Percentiles rank a stretch among this genome's conserved stretches.
phyloP scores from a whole-genome alignment of 306 rosid genomes.

The Argentina anserina region DNA sequence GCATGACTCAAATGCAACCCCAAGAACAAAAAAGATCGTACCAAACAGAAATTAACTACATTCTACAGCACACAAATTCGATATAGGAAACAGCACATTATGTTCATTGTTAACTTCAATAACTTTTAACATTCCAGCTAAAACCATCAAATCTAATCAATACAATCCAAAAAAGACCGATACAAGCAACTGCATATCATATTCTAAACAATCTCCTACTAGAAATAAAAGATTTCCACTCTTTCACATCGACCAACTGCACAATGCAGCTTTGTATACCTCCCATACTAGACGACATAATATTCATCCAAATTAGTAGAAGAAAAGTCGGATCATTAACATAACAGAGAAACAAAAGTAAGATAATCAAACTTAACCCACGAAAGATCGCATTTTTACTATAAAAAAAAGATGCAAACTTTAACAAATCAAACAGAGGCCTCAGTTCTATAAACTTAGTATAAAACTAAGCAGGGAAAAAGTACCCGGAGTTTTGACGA shows the following conservation, averaged over 20 bases:
- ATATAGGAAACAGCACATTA: neutral
- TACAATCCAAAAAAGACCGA: neutral
- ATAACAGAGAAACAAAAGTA: neutral
- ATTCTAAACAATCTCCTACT: neutral
- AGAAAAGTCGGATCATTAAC: neutral
- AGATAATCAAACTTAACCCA: neutral
- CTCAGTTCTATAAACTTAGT: neutral
- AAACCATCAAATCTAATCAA: neutral
- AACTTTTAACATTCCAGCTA: neutral
- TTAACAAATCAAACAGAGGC: neutral
- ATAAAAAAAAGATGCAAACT: neutral
- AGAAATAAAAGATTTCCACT: neutral
- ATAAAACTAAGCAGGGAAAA: neutral
- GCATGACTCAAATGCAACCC: neutral
- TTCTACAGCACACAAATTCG: neutral
- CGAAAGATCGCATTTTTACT: neutral
- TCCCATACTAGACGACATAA: neutral
- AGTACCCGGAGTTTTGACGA: constrained; percentile 21
- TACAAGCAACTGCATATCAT: neutral
- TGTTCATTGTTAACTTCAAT: neutral
- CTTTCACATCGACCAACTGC: neutral
- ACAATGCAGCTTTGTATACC: neutral
- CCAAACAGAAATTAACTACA: neutral
- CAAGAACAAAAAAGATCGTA: neutral
- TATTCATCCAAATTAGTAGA: neutral